Conservation (phyloP, 306 rosid species). For the Hylodesmum podocarpum region DNA sequence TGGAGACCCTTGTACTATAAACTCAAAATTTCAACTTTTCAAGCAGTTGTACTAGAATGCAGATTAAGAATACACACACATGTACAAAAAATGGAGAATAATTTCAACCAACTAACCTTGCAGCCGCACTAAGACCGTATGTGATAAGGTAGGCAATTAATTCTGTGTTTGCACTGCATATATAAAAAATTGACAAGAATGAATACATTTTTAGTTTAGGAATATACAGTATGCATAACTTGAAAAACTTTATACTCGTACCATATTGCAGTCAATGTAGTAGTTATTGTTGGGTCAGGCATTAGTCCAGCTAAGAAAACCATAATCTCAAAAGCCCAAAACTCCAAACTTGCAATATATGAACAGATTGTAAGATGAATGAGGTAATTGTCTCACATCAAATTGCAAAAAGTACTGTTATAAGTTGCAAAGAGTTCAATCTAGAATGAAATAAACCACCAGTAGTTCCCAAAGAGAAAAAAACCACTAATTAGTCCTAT, state of each 20-base stretch:
- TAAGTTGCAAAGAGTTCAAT: neutral
- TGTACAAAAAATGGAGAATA: neutral
- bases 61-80: neutral
- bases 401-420: neutral
- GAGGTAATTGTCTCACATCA: neutral
- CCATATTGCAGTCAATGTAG: slow-evolving; percentile 86
- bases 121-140: slow-evolving; percentile 84
- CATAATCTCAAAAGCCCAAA: slow-evolving; percentile 82
- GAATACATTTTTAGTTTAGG: neutral
- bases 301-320: slow-evolving; percentile 75
- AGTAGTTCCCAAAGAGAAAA: too few species aligned
- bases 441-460: too few species aligned
- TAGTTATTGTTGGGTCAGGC: slow-evolving; percentile 60
- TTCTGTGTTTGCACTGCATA: slow-evolving; percentile 65
- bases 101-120: slow-evolving; percentile 49
- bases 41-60: neutral
- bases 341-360: slow-evolving; percentile 66
- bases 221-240: neutral
- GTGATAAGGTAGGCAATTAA: slow-evolving; percentile 60
- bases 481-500: too few species aligned
- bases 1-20: slow-evolving; percentile 79
- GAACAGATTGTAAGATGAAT: neutral
- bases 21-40: neutral
- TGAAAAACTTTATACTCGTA: slow-evolving; percentile 28
- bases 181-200: neutral